Base-by-base conservation (phyloP, 2,329 filamentous ascomycete species). In the Penicillium decumbens region DNA sequence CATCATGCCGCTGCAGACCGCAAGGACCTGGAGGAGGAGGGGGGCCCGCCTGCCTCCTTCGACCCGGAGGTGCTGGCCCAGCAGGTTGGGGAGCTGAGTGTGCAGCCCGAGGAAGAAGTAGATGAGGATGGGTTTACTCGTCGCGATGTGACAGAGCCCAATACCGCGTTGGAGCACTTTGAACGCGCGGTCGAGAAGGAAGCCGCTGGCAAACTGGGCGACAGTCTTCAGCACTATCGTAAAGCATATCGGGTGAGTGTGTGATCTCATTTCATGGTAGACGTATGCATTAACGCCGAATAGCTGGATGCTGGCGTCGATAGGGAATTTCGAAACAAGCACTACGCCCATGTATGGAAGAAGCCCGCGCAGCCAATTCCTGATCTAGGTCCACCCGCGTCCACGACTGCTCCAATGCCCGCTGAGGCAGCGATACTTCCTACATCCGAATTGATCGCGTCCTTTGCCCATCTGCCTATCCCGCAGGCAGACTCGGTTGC, bases 141-240 rank as follows among this genome's bases (percentile, higher is more conserved):
- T 15, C 55, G 57, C 6, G 61, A 54, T 35, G 47, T 52, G 42
- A 63, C 59, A 20, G 80, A 86, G 59, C 87, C 87, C 4, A 75
- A 77, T 20, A 88, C 91, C 9, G 93, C 93, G 0, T 72, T 98
- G 13, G 93, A 97, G 61, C 88, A 95, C 68, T 97, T 93, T 63
- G 93, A 97, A 67, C 83, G 82, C 65, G 93, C 92, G 3, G 91
- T 95, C 48, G 87, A 95, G 71, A 90, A 85, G 69, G 93, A 98
- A 72, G 81, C 79, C 0, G 82, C 87, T 61, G 93, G 93, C 0
- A 93, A 83, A 55, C 77, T 97, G 43, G 90, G 91, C 4, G 92
- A 97, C 55, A 97, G 92, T 65, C 69, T 98, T 47, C 83, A 81
- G 57, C 79, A 95, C 43, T 98, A 98, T 69, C 83, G 93, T 41